Base-by-base conservation (phyloP, 305 asterid species). In the Fraxinus sp. region DNA sequence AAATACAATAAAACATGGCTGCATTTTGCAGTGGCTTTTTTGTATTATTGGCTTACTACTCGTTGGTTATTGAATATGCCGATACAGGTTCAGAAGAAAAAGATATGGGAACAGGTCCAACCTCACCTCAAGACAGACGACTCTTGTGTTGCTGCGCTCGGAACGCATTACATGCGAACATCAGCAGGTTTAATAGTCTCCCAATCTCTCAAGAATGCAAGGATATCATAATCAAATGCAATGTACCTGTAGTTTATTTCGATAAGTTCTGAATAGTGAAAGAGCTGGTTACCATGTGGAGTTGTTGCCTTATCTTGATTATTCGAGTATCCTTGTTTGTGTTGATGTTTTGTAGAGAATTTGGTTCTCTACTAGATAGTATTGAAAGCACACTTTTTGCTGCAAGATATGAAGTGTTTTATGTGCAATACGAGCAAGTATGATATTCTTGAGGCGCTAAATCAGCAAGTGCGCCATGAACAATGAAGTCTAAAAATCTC, bases 101-200 rank as follows among this genome's bases (percentile, higher is more conserved):
- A 94, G 90, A 92, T 94, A 9, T 96, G 99, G 99, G 99, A 96
- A 84, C 76, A 75, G 77, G 94, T 94, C 79, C 99, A 96, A 86
- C 97, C 98, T 77, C 95, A 90, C 86, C 89, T 96, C 16, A 91
- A 68, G 89, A 96, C 99, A 5, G 93, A 93, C 77, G 93, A 87
- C 32, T 85, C 91, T 3, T 70, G 90, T 78, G 83, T 86, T 70
- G 98, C 97, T 78, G 82, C 81, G 41, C 93, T 96, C 16, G 92
- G 89, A 26, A 55, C 13, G 11, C 89, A 90, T 85, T 77, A 73
- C 70, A 96, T 96, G 99, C 92, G 89, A 84, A 90, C 97, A 37
- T 85, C 92, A 32, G 86, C 83, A 18, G 99, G 99, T 79, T 89
- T 85, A n/a, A 80, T 96, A n/a, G 77, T 80, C 84, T 81, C 86